phyloP scores from a whole-genome alignment of 371 early-diverging fungal species.

The Mucor indicus region DNA sequence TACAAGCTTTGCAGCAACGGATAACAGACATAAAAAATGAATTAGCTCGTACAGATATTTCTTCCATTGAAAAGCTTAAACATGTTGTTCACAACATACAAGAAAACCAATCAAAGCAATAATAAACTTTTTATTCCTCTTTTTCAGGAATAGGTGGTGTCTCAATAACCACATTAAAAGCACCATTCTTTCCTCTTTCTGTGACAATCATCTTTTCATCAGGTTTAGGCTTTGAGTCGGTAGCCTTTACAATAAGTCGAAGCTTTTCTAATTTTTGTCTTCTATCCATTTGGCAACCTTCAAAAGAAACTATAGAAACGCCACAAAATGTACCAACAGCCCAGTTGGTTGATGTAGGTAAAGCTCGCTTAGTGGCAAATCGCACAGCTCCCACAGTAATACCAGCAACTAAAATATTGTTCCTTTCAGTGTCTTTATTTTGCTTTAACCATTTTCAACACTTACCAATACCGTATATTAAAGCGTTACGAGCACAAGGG shows the following conservation, averaged over 20 bases:
- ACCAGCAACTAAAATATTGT: slow-evolving; percentile 28
- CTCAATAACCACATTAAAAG: slow-evolving; percentile 38
- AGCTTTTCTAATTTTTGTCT: slow-evolving; percentile 35
- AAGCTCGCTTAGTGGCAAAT: slow-evolving; percentile 29
- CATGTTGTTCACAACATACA: too few relatives aligned
- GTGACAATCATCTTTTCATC: slow-evolving; percentile 26
- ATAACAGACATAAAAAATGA: slow-evolving; percentile 39
- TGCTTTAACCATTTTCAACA: neutral
- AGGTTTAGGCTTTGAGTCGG: slow-evolving; percentile 22
- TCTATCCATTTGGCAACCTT: slow-evolving; percentile 45
- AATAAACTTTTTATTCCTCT: too few relatives aligned
- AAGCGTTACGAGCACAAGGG: slow-evolving; percentile 47
- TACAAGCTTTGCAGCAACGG: slow-evolving; percentile 45
- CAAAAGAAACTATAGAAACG: slow-evolving; percentile 38
- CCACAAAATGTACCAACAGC: slow-evolving; percentile 47
- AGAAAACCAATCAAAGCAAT: too few relatives aligned
- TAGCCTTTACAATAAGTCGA: slow-evolving; percentile 40
- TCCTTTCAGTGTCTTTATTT: neutral
- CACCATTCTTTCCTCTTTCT: slow-evolving; percentile 34
- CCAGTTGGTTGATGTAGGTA: slow-evolving; percentile 47
- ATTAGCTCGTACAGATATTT: slow-evolving; percentile 44
- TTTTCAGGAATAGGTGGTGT: slow-evolving; percentile 12
- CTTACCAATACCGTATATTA: slow-evolving; percentile 48
- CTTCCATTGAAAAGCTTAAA: slow-evolving; percentile 41
- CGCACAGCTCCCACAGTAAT: slow-evolving; percentile 40